A percentile compares a stretch with the other conserved stretches of the same genome.
These are phyloP conservation scores for Acidiella bohemica DNA, from an alignment of 495 filamentous ascomycete species.

Conservation along the genomic window DNA sequence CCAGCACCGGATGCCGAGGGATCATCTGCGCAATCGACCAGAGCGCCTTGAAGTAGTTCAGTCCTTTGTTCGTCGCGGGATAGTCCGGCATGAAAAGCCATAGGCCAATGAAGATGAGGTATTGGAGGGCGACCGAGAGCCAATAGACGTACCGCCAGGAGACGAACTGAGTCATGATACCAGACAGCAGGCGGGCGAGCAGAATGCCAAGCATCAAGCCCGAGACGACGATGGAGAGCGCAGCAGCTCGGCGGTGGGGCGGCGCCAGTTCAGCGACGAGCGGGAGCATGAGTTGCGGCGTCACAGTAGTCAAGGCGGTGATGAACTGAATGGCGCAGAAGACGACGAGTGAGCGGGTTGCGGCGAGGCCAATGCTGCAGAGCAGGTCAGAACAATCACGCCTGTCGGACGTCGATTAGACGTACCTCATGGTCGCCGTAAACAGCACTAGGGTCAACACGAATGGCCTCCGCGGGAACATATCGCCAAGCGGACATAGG, in stretches of 20 bases:
- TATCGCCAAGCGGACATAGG: slow-evolving; percentile 65
- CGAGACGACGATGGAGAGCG: slow-evolving; percentile 58
- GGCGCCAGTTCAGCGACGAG: slow-evolving; percentile 73
- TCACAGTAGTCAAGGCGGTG: slow-evolving; percentile 62
- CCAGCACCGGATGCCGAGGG: slow-evolving; percentile 49
- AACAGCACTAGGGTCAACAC: slow-evolving; percentile 51
- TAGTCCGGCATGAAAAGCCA: slow-evolving; percentile 74
- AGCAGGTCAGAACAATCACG: not conserved
- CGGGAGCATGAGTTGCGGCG: slow-evolving; percentile 75
- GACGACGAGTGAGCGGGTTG: slow-evolving; percentile 48
- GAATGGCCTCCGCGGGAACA: slow-evolving; percentile 56
- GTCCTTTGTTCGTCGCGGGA: slow-evolving; percentile 53
- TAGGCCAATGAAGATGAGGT: slow-evolving; percentile 48
- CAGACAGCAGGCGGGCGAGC: slow-evolving; percentile 62
- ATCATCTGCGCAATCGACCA: slow-evolving; percentile 48
- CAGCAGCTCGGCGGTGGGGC: slow-evolving; percentile 49
- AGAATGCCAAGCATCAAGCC: slow-evolving; percentile 68
- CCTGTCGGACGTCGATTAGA: not conserved
- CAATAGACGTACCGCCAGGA: slow-evolving; percentile 71
- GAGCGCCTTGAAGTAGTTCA: slow-evolving; percentile 56
- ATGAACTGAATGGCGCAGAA: slow-evolving; percentile 61
- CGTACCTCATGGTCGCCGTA: slow-evolving; percentile 50
- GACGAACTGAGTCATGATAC: slow-evolving; percentile 56
- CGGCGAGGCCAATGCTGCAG: slow-evolving; percentile 51
- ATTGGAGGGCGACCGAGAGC: slow-evolving; percentile 62